phyloP scores from a whole-genome alignment of 106 monocot genomes.

The Dioscorea dumetorum region DNA sequence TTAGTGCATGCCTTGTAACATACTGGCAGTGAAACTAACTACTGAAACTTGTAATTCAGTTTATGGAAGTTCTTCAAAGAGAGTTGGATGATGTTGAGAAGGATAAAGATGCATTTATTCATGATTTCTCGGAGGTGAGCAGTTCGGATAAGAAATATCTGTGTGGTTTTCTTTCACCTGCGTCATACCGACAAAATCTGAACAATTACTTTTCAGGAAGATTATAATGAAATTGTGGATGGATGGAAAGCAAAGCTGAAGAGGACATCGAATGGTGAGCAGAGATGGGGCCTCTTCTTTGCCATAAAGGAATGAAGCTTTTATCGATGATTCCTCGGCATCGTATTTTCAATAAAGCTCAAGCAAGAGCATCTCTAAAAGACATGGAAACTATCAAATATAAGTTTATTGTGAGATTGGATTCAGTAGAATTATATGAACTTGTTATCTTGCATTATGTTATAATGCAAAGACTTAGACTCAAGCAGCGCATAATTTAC shows the following conservation, averaged over 20 bases:
- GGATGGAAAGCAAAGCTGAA: constrained; percentile 92
- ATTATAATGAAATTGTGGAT: constrained; percentile 79
- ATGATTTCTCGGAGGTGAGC: constrained; percentile 74
- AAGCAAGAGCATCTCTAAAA: too few relatives aligned
- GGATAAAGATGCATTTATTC: constrained; percentile 59
- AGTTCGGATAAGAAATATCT: neutral
- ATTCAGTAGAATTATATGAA: too few relatives aligned
- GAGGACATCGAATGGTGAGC: constrained; percentile 75
- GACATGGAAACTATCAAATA: too few relatives aligned
- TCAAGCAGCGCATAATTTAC: too few relatives aligned
- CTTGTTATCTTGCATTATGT: too few relatives aligned
- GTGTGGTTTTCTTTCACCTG: too few relatives aligned
- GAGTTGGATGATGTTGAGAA: constrained; percentile 74
- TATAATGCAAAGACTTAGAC: too few relatives aligned
- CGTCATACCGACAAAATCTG: too few relatives aligned
- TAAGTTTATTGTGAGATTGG: too few relatives aligned
- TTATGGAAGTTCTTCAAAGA: constrained; percentile 60
- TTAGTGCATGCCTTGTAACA: neutral
- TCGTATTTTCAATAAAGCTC: too few relatives aligned
- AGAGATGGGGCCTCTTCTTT: constrained; percentile 86
- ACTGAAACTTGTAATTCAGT: constrained; percentile 29
- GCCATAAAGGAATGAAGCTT: constrained; percentile 43
- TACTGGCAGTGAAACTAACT: neutral
- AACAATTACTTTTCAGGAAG: constrained; percentile 42
- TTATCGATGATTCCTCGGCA: too few relatives aligned